phyloP scores from a whole-genome alignment of 2,329 filamentous ascomycete species.

The Fusarium euwallaceae region DNA sequence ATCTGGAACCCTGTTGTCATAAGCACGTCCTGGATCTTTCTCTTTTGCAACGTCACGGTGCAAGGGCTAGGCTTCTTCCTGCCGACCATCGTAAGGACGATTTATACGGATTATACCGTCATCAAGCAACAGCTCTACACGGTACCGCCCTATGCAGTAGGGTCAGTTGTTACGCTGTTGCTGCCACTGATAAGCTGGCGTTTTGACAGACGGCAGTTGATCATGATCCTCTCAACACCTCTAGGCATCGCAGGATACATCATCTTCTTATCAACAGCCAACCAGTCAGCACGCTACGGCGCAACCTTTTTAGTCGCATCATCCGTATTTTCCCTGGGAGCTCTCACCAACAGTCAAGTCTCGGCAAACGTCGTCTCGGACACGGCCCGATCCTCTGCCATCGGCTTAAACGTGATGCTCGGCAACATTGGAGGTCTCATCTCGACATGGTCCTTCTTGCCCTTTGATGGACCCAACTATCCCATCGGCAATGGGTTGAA shows the following conservation, averaged over 20 bases:
- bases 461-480: conserved; percentile 73
- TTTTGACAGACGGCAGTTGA: conserved; percentile 66
- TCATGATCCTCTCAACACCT: conserved; percentile 66
- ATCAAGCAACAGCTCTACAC: conserved; percentile 72
- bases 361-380: conserved; percentile 31
- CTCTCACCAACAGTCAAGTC: conserved; percentile 45
- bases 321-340: conserved; percentile 56
- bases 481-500: conserved; percentile 75
- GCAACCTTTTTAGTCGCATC: conserved; percentile 67
- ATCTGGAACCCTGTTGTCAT: conserved; percentile 70
- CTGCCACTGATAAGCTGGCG: conserved; percentile 67
- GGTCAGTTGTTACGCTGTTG: conserved; percentile 69
- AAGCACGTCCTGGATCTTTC: conserved; percentile 66
- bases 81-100: conserved; percentile 73
- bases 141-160: conserved; percentile 72
- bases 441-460: conserved; percentile 74
- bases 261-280: conserved; percentile 68
- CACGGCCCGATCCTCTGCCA: conserved; percentile 36
- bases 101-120: conserved; percentile 68
- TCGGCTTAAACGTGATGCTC: conserved; percentile 42
- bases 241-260: conserved; percentile 73
- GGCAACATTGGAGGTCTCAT: conserved; percentile 71
- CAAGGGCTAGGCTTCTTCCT: conserved; percentile 75
- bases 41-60: conserved; percentile 75
- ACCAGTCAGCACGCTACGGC: conserved; percentile 66